These are phyloP conservation scores for Teratosphaeriaceae sp. DNA, from an alignment of 2,329 filamentous ascomycete species.

Conservation along the genomic window DNA sequence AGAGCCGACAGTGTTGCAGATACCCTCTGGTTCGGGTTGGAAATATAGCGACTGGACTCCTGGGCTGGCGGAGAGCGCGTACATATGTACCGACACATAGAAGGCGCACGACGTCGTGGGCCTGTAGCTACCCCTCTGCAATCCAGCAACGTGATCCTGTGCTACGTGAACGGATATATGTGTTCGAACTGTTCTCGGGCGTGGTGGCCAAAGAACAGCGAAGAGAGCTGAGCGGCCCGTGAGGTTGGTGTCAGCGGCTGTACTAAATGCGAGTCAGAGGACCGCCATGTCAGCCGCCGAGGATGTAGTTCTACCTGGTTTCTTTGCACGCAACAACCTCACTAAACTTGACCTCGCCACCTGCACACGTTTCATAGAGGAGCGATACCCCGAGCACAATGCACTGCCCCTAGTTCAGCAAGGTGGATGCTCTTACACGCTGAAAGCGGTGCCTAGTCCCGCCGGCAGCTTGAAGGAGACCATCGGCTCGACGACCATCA, in stretches of 20 bases:
- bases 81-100: neutral
- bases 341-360: neutral
- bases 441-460: neutral
- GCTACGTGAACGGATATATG: neutral
- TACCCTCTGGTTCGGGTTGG: conserved; percentile 1
- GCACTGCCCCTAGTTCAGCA: neutral
- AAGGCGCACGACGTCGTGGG: too few species aligned
- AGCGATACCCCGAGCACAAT: neutral
- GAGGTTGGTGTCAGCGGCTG: neutral
- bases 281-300: neutral
- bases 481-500: neutral
- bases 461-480: too few species aligned
- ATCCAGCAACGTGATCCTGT: neutral
- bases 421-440: conserved; percentile 7
- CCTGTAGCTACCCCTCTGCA: neutral
- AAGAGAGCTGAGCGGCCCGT: too few species aligned
- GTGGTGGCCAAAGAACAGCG: too few species aligned
- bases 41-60: neutral
- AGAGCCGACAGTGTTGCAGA: neutral
- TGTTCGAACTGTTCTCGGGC: neutral
- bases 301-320: neutral
- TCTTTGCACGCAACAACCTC: conserved; percentile 7
- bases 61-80: too few species aligned
- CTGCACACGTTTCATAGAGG: conserved; percentile 1
- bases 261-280: neutral